Evolutionary conservation across 768 basidiomycete genomes (phyloP).

Genomic region (Pholiota microspora): DNA sequence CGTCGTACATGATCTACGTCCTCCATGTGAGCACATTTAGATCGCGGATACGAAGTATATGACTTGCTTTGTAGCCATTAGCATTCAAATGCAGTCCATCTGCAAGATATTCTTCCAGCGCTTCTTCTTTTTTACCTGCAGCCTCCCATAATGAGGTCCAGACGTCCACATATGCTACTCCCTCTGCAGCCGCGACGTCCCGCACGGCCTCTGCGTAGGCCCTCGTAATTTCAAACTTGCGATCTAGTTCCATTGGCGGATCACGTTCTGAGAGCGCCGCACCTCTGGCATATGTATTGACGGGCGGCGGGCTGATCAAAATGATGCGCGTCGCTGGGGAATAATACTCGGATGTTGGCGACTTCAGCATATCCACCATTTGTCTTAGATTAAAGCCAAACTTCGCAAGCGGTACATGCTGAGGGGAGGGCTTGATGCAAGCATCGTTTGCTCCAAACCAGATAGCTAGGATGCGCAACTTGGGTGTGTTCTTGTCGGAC

Average conservation of each 20-base stretch:
- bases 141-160: conserved; percentile 76
- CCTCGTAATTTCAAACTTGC: conserved; percentile 59
- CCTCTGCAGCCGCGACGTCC: conserved; percentile 52
- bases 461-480: conserved; percentile 71
- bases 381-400: conserved; percentile 64
- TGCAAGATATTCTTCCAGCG: conserved; percentile 48
- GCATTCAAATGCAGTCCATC: conserved; percentile 84
- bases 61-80: conserved; percentile 69
- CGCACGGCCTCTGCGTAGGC: conserved; percentile 71
- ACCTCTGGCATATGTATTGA: conserved; percentile 60
- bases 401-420: conserved; percentile 71
- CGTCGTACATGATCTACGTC: conserved; percentile 63
- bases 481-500: conserved; percentile 47
- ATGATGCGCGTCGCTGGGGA: conserved; percentile 74
- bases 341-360: conserved; percentile 60
- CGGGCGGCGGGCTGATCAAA: conserved; percentile 83
- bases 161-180: conserved; percentile 67
- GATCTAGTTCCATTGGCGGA: conserved; percentile 53
- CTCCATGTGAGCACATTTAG: neutral
- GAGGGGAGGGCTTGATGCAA: conserved; percentile 56
- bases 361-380: conserved; percentile 62
- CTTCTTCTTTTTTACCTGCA: conserved; percentile 58
- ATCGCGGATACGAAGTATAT: neutral
- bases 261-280: conserved; percentile 48
- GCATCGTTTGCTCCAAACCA: conserved; percentile 95